Evolutionary conservation across 2,329 filamentous ascomycete genomes (phyloP).

Genomic region (Aspergillus sp.): DNA sequence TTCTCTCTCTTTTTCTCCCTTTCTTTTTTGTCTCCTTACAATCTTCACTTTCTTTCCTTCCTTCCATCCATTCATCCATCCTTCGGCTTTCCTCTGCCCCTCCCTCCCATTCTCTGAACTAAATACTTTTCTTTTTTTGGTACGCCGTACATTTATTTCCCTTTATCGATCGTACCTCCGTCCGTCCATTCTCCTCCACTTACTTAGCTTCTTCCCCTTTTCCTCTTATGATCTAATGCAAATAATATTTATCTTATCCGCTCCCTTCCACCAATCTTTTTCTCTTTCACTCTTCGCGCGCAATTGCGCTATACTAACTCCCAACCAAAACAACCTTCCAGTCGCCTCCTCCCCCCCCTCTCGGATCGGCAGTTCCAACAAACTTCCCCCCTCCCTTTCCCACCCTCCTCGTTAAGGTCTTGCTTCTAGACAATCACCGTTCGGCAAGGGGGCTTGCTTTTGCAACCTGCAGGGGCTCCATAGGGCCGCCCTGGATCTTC

Average conservation of each 20-base stretch:
- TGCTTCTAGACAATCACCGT: slow-evolving; percentile 16
- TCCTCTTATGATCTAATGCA: slow-evolving; percentile 4
- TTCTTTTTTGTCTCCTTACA: neutral
- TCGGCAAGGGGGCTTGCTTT: slow-evolving; percentile 22
- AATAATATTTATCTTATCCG: neutral
- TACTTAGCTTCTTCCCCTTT: neutral
- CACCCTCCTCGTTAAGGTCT: slow-evolving; percentile 16
- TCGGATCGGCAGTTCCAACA: slow-evolving; percentile 5
- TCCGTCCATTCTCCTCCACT: neutral
- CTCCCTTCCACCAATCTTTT: slow-evolving; percentile 8
- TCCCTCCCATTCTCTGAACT: no score
- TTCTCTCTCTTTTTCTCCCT: neutral
- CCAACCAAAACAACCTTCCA: slow-evolving; percentile 1
- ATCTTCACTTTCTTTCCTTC: neutral
- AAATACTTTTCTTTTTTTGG: slow-evolving; percentile 1
- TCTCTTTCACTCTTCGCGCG: slow-evolving; percentile 7
- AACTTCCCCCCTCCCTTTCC: neutral
- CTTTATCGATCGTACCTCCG: neutral
- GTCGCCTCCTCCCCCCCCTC: neutral
- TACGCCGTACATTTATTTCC: neutral
- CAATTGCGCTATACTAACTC: slow-evolving; percentile 8
- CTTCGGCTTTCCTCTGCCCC: neutral
- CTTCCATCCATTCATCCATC: neutral
- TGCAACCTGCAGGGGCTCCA: slow-evolving; percentile 19
- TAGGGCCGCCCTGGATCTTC: slow-evolving; percentile 15